Evolutionary conservation across 805 yeast species (phyloP).

Genomic region (Middelhovenomyces tepae): DNA sequence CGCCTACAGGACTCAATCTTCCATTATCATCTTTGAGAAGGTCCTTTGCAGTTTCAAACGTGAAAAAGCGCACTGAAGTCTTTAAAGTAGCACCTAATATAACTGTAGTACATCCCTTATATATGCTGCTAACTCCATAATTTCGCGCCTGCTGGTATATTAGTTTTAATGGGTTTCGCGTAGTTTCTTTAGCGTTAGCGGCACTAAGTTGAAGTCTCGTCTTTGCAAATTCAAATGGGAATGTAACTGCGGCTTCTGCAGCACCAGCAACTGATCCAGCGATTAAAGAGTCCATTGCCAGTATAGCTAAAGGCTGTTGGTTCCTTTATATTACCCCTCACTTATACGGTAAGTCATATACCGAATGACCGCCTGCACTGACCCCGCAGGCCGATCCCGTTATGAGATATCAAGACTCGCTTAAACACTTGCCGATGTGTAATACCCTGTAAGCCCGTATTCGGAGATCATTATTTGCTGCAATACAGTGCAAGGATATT

Average conservation of each 20-base stretch:
- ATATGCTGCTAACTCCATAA: constrained; percentile 59
- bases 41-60: constrained; percentile 66
- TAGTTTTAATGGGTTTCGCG: constrained; percentile 66
- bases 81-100: constrained; percentile 80
- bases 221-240: constrained; percentile 94
- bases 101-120: constrained; percentile 80
- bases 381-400: too few relatives aligned
- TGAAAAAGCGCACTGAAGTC: constrained; percentile 72
- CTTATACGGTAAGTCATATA: too few relatives aligned
- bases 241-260: constrained; percentile 72
- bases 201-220: constrained; percentile 64
- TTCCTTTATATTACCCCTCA: too few relatives aligned
- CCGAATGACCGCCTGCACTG: too few relatives aligned
- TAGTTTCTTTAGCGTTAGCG: too few relatives aligned
- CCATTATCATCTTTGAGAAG: constrained; percentile 63
- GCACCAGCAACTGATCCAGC: constrained; percentile 35
- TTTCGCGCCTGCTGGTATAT: constrained; percentile 57
- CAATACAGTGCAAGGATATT: too few relatives aligned
- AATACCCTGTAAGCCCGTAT: too few relatives aligned
- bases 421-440: too few relatives aligned
- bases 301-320: too few relatives aligned
- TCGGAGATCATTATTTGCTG: too few relatives aligned
- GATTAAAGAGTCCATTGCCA: constrained; percentile 24
- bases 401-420: too few relatives aligned
- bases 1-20: constrained; percentile 64